Conservation (phyloP, 2,329 filamentous ascomycete species). For the Aspergillus tubingensis region DNA sequence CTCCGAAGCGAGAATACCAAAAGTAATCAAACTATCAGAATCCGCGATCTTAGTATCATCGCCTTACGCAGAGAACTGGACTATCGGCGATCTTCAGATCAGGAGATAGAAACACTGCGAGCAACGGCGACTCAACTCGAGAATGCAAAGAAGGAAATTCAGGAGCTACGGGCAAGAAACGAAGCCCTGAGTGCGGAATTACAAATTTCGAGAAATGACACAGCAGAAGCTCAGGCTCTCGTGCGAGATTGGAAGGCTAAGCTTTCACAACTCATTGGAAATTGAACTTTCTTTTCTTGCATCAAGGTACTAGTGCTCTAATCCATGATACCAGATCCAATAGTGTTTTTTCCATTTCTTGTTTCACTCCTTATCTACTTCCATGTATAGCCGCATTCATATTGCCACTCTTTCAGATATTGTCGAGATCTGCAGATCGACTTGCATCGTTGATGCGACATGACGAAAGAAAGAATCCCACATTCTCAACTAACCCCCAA, state of each 20-base stretch:
- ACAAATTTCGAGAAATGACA: not conserved
- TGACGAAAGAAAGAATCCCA: no score
- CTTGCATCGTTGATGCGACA: no score
- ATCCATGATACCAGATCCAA: no score
- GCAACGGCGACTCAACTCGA: not conserved
- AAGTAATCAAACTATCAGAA: not conserved
- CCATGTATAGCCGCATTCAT: no score
- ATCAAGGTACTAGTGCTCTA: no score
- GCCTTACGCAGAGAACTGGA: not conserved
- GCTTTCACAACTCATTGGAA: constrained; percentile 1
- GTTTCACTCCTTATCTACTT: no score
- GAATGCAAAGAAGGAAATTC: not conserved
- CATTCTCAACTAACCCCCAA: no score
- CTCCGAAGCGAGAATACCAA: not conserved
- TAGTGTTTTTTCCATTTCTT: no score
- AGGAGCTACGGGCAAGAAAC: not conserved
- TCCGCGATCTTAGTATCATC: constrained; percentile 2
- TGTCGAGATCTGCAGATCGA: no score
- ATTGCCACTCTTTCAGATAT: no score
- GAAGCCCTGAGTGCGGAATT: not conserved
- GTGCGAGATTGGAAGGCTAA: constrained; percentile 6
- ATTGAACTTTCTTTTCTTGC: not conserved
- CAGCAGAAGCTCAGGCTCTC: not conserved
- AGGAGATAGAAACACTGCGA: not conserved
- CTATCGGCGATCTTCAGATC: not conserved